Percentiles rank a stretch among this genome's conserved stretches.
Conservation (phyloP, 2,329 filamentous ascomycete species). For the Arthrocladium fulminans region DNA sequence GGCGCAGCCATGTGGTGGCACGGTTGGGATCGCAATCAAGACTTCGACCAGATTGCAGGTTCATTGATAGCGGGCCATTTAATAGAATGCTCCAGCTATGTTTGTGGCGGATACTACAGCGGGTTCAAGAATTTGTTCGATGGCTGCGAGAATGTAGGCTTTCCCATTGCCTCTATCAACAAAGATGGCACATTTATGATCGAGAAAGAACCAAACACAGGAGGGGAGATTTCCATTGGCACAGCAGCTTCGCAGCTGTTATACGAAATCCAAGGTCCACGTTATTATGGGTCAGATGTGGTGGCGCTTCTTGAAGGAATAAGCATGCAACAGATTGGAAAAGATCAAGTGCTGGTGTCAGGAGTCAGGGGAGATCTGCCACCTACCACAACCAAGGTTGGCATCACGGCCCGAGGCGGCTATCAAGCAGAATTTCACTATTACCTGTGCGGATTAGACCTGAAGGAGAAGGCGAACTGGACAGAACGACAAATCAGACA, state of each 20-base stretch:
- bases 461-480: constrained; percentile 29
- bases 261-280: constrained; percentile 32
- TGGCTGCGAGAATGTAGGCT: constrained; percentile 16
- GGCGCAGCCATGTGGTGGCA: constrained; percentile 49
- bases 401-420: constrained; percentile 31
- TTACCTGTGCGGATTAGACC: constrained; percentile 32
- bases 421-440: constrained; percentile 34
- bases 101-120: constrained; percentile 46
- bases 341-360: constrained; percentile 39
- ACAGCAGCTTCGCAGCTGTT: constrained; percentile 22
- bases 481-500: constrained; percentile 28
- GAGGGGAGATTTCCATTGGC: constrained; percentile 19
- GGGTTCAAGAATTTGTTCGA: constrained; percentile 31
- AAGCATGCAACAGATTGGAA: constrained; percentile 33
- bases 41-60: constrained; percentile 44
- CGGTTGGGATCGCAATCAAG: constrained; percentile 33
- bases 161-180: constrained; percentile 23
- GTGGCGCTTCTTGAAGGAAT: constrained; percentile 35
- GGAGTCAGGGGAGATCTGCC: constrained; percentile 36
- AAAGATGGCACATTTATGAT: constrained; percentile 16
- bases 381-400: constrained; percentile 36
- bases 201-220: constrained; percentile 11
- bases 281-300: constrained; percentile 43
- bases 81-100: constrained; percentile 47
- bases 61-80: constrained; percentile 43